Evolutionary conservation across 257 asterid species (phyloP).

Genomic region (Ocimum tenuiflorum): DNA sequence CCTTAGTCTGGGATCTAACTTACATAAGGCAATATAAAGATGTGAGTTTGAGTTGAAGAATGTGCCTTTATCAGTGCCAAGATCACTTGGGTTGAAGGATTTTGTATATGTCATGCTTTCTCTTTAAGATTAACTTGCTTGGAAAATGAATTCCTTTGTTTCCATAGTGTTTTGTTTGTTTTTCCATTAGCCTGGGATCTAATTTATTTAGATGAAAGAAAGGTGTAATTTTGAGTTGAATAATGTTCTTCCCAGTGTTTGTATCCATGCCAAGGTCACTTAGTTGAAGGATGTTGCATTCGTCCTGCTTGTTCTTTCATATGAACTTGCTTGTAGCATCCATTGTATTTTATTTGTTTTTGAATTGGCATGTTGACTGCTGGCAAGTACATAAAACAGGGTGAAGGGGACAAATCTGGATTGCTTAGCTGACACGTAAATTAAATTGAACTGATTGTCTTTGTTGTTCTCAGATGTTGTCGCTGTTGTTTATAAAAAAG

Average conservation of each 20-base stretch:
- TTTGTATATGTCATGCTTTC: neutral
- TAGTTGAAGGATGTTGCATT: neutral
- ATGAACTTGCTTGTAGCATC: neutral
- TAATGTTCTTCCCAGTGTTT: neutral
- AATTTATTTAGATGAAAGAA: neutral
- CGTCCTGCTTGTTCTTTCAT: neutral
- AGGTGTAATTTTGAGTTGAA: slow-evolving; percentile 4
- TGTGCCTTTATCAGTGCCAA: neutral
- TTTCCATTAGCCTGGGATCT: neutral
- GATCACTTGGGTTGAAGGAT: neutral
- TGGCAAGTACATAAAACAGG: neutral
- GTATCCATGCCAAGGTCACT: neutral
- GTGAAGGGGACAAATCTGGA: neutral
- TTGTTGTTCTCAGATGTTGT: neutral
- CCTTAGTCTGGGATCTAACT: neutral
- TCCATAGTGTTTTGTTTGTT: neutral
- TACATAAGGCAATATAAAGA: neutral
- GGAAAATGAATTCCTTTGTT: neutral
- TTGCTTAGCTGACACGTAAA: neutral
- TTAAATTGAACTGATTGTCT: too few species aligned
- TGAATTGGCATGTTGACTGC: neutral
- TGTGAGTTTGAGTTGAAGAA: slow-evolving; percentile 1
- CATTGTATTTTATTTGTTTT: neutral
- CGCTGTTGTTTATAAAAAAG: neutral
- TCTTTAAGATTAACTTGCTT: neutral